Base-by-base conservation (phyloP, 2,329 filamentous ascomycete species). In the Pseudogymnoascus sp. region DNA sequence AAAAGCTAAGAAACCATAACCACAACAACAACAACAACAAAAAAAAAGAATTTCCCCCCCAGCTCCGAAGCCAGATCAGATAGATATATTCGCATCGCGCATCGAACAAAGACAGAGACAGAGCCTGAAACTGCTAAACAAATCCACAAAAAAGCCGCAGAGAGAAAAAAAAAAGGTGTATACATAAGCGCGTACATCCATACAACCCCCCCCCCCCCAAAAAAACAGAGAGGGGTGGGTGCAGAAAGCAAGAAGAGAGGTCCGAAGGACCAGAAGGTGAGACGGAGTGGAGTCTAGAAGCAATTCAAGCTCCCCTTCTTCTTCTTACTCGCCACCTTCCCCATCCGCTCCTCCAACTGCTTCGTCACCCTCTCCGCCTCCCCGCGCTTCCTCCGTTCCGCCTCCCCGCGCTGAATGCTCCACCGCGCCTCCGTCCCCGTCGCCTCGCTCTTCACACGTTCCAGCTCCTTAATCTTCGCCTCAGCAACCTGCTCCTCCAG, bases 301-400 rank as follows among this genome's bases (percentile, higher is more conserved):
- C 94, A 99, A 80, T 97, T 97, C 76, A 99, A 83, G 68, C 89
- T 92, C 71, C 89, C 86, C 84, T 96, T 96, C 84, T 95, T 92
- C 83, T 93, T 96, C 79, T 90, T 88, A 72, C 83, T 85, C 77
- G 88, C 92, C 74, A 94, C 88, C 63, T 90, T 88, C 71, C 93
- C 92, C 87, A 99, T 99, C 62, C 93, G 85, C 79, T 96, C 91
- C 77, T 99, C 93, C 25, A 99, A 84, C 71, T 96, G 90, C 39
- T 89, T 90, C 61, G 90, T 83, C 45, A 94, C 94, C 67, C 89
- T 86, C 79, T 99, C 94, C 36, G 95, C 92, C 66, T 93, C 90
- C 67, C 91, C 83, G 64, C 94, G 84, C 78, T 96, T 95, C 79
- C 91, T 93, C 69, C 93, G 86, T 82, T 99, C 94, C 76, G 99